These are phyloP conservation scores for Trichothecium sympodiale DNA, from an alignment of 2,329 filamentous ascomycete species.

Conservation along the genomic window DNA sequence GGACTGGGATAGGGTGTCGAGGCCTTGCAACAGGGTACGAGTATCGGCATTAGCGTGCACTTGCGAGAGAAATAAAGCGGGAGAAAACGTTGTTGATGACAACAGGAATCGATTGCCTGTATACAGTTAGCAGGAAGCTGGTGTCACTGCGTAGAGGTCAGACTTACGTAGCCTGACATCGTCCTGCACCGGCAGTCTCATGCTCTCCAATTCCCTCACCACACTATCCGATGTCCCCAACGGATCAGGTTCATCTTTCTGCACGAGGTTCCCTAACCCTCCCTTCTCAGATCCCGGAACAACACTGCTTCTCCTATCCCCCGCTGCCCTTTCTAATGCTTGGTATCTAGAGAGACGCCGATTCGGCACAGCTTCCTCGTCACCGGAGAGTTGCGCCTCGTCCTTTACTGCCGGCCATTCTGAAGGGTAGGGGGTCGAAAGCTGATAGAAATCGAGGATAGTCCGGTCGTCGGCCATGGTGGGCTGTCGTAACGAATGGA, in stretches of 20 bases:
- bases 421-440: constrained; percentile 65
- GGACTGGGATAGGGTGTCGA: constrained; percentile 77
- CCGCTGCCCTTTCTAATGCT: constrained; percentile 66
- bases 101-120: constrained; percentile 84
- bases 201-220: constrained; percentile 62
- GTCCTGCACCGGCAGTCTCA: constrained; percentile 74
- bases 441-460: constrained; percentile 82
- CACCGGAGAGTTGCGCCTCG: constrained; percentile 53
- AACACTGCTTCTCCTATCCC: constrained; percentile 54
- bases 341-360: constrained; percentile 72
- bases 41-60: constrained; percentile 82
- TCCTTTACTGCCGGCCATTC: constrained; percentile 80
- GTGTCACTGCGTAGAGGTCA: background rate
- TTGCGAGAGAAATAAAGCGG: constrained; percentile 81
- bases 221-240: constrained; percentile 83
- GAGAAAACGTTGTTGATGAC: constrained; percentile 91
- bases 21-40: constrained; percentile 64
- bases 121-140: background rate
- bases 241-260: constrained; percentile 87
- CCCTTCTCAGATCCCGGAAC: constrained; percentile 56
- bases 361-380: constrained; percentile 40
- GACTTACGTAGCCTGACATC: constrained; percentile 63
- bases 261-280: constrained; percentile 66
- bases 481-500: constrained; percentile 4
- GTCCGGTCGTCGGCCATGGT: constrained; percentile 61